Base-by-base conservation (phyloP, 1,284 basidiomycete species). In the Hemileia vastatrix region DNA sequence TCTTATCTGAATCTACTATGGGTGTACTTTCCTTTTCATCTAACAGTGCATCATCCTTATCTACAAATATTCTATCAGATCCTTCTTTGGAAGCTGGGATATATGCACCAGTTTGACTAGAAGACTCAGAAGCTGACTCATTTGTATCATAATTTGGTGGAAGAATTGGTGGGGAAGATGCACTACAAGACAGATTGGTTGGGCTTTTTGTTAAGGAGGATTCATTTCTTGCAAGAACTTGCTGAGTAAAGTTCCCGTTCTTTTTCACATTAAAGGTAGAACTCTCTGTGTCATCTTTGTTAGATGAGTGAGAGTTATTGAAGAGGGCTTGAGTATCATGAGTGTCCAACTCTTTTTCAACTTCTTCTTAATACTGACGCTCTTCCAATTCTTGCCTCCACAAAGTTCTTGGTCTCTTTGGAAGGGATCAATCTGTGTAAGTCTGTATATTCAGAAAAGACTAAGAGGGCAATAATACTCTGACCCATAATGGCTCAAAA, bases 401-500 rank as follows among this genome's bases (percentile, higher is more conserved):
- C 3, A 27, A 23, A 57, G n/a, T 50, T 68, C 44, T 27, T 83
- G 82, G 65, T 91, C 90, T 84, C 88, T 87, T 70, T 93, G 90
- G 83, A 87, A 96, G 68, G 94, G 86, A 69, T 98, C 94, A 70
- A 97, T 85, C 78, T 97, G 92, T 9, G 93, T 97, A 67, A 96
- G 84, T 2, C 95, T 94, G 69, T 93, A 97, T 1, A 96, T 91
- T 32, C 92, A 85, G 24, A 98, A 81, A 0, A 97, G 83, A 1
- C 89, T 93, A 19, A 98, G 81, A 0, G 94, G 94, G 71, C 94
- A 98, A 75, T 94, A 98, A 77, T 87, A 97, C 77, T 98, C 95
- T 70, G 84, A 87, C 18, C 92, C 90, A 70, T 95, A 98, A 74
- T 93, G 87, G 0, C 90, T 87, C 54, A 87, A 83, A 74, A 99